A percentile compares a stretch with the other conserved stretches of the same genome.
Evolutionary conservation across 139 green algal genomes (phyloP).

Genomic region (Closterium sp.): DNA sequence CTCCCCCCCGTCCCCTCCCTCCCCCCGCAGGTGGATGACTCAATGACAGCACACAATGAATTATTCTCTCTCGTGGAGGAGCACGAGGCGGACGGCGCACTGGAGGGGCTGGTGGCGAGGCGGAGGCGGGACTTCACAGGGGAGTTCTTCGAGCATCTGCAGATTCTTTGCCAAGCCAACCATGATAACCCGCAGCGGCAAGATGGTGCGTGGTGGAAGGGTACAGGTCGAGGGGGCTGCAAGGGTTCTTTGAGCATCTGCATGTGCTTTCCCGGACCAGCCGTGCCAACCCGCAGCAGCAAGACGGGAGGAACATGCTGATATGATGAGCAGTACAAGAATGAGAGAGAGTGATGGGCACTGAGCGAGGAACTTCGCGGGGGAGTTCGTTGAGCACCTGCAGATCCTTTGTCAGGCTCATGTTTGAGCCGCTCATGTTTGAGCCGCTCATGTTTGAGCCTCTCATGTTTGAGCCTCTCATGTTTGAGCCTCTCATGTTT

Average conservation of each 20-base stretch:
- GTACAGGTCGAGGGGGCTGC: slow-evolving; percentile 20
- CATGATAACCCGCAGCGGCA: slow-evolving; percentile 8
- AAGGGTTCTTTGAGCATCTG: slow-evolving; percentile 46
- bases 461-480: no score
- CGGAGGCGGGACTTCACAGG: slow-evolving; percentile 39
- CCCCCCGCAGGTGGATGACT: slow-evolving; percentile 44
- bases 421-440: no score
- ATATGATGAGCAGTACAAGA: background rate
- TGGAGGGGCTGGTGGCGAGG: slow-evolving; percentile 27
- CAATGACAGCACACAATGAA: slow-evolving; percentile 40
- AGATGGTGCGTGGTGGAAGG: slow-evolving; percentile 22
- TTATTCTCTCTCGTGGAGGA: slow-evolving; percentile 29
- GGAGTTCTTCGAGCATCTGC: slow-evolving; percentile 45
- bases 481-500: no score
- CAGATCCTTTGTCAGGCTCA: slow-evolving; percentile 1
- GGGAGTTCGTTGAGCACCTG: slow-evolving; percentile 43
- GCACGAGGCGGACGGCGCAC: slow-evolving; percentile 19
- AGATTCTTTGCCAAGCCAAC: slow-evolving; percentile 5
- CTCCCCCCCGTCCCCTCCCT: background rate
- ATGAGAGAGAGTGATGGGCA: no score
- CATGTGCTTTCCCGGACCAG: slow-evolving; percentile 2
- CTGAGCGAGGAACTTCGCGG: slow-evolving; percentile 41
- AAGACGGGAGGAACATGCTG: background rate
- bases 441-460: no score
- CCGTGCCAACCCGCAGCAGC: slow-evolving; percentile 6